Percentiles rank a stretch among this genome's conserved stretches.
phyloP scores from a whole-genome alignment of 768 basidiomycete genomes.

The Cyclocybe cylindracea region DNA sequence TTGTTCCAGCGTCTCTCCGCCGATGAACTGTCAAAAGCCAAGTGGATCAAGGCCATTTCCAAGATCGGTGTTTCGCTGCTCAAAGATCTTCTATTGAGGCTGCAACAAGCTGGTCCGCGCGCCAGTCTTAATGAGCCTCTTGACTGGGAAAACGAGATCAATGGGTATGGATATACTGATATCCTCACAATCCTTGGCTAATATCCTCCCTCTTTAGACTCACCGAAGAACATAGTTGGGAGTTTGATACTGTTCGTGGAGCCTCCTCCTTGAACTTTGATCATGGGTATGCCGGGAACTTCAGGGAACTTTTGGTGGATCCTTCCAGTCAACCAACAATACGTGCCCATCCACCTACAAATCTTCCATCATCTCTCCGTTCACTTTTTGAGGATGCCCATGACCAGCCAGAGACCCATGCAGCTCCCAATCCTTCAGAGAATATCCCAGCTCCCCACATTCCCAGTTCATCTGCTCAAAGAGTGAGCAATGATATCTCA shows the following conservation, averaged over 20 bases:
- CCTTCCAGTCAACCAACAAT: slow-evolving; percentile 43
- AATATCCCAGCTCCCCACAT: slow-evolving; percentile 1
- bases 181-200: background rate
- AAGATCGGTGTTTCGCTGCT: slow-evolving; percentile 70
- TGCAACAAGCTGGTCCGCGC: slow-evolving; percentile 75
- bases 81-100: slow-evolving; percentile 78
- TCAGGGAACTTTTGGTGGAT: slow-evolving; percentile 18
- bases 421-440: slow-evolving; percentile 25
- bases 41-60: slow-evolving; percentile 82
- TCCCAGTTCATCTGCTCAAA: slow-evolving; percentile 2
- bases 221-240: slow-evolving; percentile 54
- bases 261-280: slow-evolving; percentile 18
- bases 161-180: slow-evolving; percentile 38
- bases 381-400: slow-evolving; percentile 71
- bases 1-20: slow-evolving; percentile 73
- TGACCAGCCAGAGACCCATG: slow-evolving; percentile 38
- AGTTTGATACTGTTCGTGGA: slow-evolving; percentile 72
- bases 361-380: slow-evolving; percentile 77
- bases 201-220: slow-evolving; percentile 13
- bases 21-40: slow-evolving; percentile 84
- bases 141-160: slow-evolving; percentile 72
- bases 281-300: slow-evolving; percentile 18
- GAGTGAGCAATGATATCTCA: too few relatives aligned
- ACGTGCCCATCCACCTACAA: slow-evolving; percentile 46
- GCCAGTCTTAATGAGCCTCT: slow-evolving; percentile 75